Evolutionary conservation across 2,329 filamentous ascomycete species (phyloP), one percentile per base, ranked within the genome.

Genomic region (Parafenestella ontariensis): DNA sequence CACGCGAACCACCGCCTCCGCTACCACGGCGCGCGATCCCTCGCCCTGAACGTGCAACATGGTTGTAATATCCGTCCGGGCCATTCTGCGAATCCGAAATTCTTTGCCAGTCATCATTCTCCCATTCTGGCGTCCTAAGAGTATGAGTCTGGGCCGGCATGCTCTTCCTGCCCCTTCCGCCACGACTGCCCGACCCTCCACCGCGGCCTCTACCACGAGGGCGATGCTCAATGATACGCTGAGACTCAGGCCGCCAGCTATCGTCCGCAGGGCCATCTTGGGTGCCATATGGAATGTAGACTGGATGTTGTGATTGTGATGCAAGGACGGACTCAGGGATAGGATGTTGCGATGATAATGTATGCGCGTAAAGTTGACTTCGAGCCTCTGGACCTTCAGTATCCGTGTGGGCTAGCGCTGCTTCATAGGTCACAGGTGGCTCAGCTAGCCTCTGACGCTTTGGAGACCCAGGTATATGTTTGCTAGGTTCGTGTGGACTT

Each of bases 371-470:
- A n/a, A 62, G 60, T 7, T 65, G 64, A 11, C 59, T 18, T 20
- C 54, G 52, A 18, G 59, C 41, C 18, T 65, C 63, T 17, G 57
- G 59, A 20, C 61, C 58, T n/a, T 64, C 62, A 9, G 61, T 64
- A 29, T 69, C 65, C 59, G 50, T 43, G 3, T 49, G 51, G 23
- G 15, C 41, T 65, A 54, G 60, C 8, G 65, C 55, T 21, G 49
- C 48, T n/a, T 61, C 63, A 43, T 70, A 72, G 23, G 61, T 61
- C 10, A 63, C 63, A 31, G 76, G 64, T 23, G 76, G 71, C 62
- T 78, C 74, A 23, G 74, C 56, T 15, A 81, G 67, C 57, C 74
- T 78, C n/a, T 74, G 77, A 21, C 79, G 72, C 55, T 82, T 82
- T 1, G 79, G 76, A 9, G 78, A 79, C 44, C 71, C 77, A 6